Evolutionary conservation across 2,329 filamentous ascomycete genomes (phyloP), one percentile per base, ranked within the genome.

Genomic region (Pestalotiopsis sp.): DNA sequence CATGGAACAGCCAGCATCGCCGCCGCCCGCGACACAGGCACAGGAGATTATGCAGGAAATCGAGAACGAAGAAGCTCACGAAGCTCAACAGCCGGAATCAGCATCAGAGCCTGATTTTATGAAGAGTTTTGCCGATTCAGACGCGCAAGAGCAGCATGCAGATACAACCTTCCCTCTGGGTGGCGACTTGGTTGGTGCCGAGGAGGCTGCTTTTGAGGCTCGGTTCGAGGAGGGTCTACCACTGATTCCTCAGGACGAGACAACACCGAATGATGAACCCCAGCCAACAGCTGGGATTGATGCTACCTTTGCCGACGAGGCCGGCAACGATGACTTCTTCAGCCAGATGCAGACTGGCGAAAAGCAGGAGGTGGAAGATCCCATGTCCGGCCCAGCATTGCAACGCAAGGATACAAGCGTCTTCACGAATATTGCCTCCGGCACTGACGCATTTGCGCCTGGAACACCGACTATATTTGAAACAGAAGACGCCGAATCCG

Each of bases 181-280:
- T 9, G 82, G 84, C 14, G 82, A 85, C 23, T 70, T 84, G 0
- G 76, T 79, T 25, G 81, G 78, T 57, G 70, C 77, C 1, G 79
- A 82, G 13, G 82, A 82, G 45, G 81, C 85, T 49, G 81, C 81
- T 25, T 80, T 82, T 1, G 87, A 91, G 31, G 86, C 87, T 27
- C 87, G 91, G 59, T 93, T 86, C 71, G 91, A 92, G 68, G 92
- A 94, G 79, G 91, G 91, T 0, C 69, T 93, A 4, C 91, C 91
- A 1, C 79, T 94, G 69, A 88, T 89, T 73, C 82, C 84, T 23
- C 77, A 81, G 63, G 67, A 76, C 2, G 73, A 80, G 56, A 69
- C 71, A 3, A n/a, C 20, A n/a, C 45, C 14, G 7, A n/a, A 52
- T n/a, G 76, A 77, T 14, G 72, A 74, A 36, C 70, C 74, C 13